Percentiles rank a stretch among this genome's conserved stretches.
phyloP scores from a whole-genome alignment of 345 rosid genomes.

The Rhizophora mangle region DNA sequence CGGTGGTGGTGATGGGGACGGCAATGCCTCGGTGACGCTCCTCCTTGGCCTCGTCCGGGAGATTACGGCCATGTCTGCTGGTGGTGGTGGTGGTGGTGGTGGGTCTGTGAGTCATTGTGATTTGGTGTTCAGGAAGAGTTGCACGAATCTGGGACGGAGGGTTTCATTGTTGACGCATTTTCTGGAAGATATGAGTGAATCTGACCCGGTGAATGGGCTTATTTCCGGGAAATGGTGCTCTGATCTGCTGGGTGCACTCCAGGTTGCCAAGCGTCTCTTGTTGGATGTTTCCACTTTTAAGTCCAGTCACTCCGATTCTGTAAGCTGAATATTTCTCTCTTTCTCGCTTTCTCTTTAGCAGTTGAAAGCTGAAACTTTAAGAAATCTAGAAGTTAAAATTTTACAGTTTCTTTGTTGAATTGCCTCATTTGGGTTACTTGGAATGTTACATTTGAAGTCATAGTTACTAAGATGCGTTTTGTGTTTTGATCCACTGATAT shows the following conservation, averaged over 20 bases:
- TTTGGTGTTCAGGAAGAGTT: conserved; percentile 56
- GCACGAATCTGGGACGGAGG: conserved; percentile 78
- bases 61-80: conserved; percentile 15
- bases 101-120: conserved; percentile 6
- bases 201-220: conserved; percentile 16
- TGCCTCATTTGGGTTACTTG: no score
- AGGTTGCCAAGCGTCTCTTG: conserved; percentile 58
- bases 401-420: no score
- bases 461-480: neutral
- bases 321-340: conserved; percentile 29
- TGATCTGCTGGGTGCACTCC: conserved; percentile 56
- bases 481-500: neutral
- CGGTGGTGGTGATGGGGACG: neutral
- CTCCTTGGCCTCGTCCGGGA: conserved; percentile 25
- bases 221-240: conserved; percentile 53
- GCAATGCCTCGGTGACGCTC: neutral
- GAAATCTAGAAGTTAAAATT: no score
- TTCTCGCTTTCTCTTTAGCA: neutral
- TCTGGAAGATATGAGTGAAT: conserved; percentile 60
- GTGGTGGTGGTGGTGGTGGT: conserved; percentile 23
- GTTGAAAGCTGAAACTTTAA: no score
- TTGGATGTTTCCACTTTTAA: conserved; percentile 32
- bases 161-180: conserved; percentile 62
- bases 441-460: neutral
- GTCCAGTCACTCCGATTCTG: conserved; percentile 42